Base-by-base conservation (phyloP, 148 eudicot species). In the Oxyria digyna region DNA sequence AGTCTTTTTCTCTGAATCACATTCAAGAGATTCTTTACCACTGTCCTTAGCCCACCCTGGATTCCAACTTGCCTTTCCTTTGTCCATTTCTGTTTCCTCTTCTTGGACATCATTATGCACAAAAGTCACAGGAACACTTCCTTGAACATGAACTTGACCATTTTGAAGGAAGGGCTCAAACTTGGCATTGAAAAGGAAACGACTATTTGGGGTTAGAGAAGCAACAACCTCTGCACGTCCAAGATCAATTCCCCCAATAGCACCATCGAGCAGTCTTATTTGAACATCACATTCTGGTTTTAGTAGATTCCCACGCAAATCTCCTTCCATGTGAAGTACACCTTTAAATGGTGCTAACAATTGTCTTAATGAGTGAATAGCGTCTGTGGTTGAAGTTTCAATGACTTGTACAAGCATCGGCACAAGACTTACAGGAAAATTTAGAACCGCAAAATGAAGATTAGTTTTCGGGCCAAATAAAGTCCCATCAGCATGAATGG, bases 271-370 rank as follows among this genome's bases (percentile, higher is more conserved):
- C 72, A 95, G 89, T 82, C 99, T 88, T 64, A 95, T 91, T 83
- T 95, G 99, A 68, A 95, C 94, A 81, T 95, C 99, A 74, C 99
- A 95, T 84, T 91, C 99, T 12, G 99, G 99, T 84, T 91, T 95
- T 35, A 82, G 79, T 42, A 95, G 85, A 84, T 78, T 95, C 67
- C 99, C 99, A 74, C 97, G 83, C 32, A 95, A 87, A 84, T 95
- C 99, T 55, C 99, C 99, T 78, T 95, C 99, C 99, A 95, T 95
- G 81, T 95, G 97, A 67, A 95, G 86, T 72, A 85, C 89, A 50
- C 99, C 99, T 76, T 81, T 87, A 50, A 95, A 85, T 50, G 97
- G 99, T 33, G 97, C 91, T 63, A 91, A 74, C 40, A 91, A 75
- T 79, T 95, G 96, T 71, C 97, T 82, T 71, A 95, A 74, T 66